These are phyloP conservation scores for Kodamaea derodonti DNA, from an alignment of 1,139 yeast species.

Conservation along the genomic window DNA sequence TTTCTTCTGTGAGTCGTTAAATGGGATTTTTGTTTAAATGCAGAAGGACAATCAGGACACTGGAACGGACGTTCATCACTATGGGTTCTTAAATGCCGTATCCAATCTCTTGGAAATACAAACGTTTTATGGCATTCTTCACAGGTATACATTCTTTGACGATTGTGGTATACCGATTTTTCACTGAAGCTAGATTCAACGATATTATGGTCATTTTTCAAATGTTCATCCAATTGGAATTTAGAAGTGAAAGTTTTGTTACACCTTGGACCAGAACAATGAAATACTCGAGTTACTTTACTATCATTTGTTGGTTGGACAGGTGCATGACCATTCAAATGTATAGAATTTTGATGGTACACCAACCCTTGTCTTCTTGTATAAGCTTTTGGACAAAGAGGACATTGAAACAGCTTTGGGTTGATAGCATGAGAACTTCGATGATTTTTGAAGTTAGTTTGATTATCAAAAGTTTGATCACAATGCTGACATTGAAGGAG, in stretches of 20 bases:
- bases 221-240: conserved; percentile 8
- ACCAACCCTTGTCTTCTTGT: conserved; percentile 10
- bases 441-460: conserved; percentile 10
- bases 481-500: background rate
- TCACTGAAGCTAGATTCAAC: conserved; percentile 5
- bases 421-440: conserved; percentile 9
- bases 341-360: conserved; percentile 11
- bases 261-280: conserved; percentile 10
- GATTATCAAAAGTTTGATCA: conserved; percentile 2
- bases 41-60: conserved; percentile 18
- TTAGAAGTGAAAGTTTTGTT: conserved; percentile 9
- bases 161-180: conserved; percentile 8
- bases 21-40: conserved; percentile 84
- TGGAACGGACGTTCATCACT: conserved; percentile 25
- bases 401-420: conserved; percentile 10
- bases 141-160: conserved; percentile 1
- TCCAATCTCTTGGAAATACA: conserved; percentile 19
- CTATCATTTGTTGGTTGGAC: background rate
- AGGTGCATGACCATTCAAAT: conserved; percentile 6
- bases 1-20: conserved; percentile 79
- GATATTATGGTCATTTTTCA: conserved; percentile 6
- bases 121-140: conserved; percentile 16
- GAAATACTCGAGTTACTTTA: conserved; percentile 10
- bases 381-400: conserved; percentile 10
- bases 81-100: conserved; percentile 21